Evolutionary conservation across 2,329 filamentous ascomycete genomes (phyloP), one percentile per base, ranked within the genome.

Genomic region (Trichoderma asperellum): DNA sequence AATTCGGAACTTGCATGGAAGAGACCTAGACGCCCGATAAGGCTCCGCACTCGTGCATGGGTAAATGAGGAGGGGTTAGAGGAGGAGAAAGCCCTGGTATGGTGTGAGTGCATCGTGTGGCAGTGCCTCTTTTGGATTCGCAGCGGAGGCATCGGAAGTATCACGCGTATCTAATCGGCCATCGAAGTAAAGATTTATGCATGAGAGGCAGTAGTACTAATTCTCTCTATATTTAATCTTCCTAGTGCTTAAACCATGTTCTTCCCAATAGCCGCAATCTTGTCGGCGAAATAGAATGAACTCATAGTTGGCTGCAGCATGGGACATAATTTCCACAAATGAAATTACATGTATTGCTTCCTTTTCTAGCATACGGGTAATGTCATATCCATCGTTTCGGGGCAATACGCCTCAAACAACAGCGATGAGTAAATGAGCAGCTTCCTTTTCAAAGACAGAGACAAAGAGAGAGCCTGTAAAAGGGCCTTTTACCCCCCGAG

Each of bases 31-130:
- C 21, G 58, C 18, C 43, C 21, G 27, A 14, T 37, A 21, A 53
- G 32, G 60, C 47, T 63, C 60, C 60, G 60, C 32, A 55, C 16
- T 11, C 35, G n/a, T 40, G 47, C 60, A 53, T 63, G 60, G 47
- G 32, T 49, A 40, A 40, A 40, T 40, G 37, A 40, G 16, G 37
- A 18, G 37, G 37, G 16, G 16, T 43, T 7, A 6, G 18, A 7
- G 40, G 18, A 10, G 18, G 3, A 43, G 1, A 2, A 7, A 10
- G 6, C 18, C 40, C 21, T 63, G 21, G 60, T 55, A 53, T 32
- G 24, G 24, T 32, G 58, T 16, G 32, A n/a, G 12, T 40, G 37
- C 37, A 18, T 40, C 37, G 37, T 40, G 16, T 2, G 1, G 14
- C 2, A 40, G 1, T 18, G 37, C 16, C 58, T 49, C 27, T 34